Percentiles rank a stretch among this genome's conserved stretches.
phyloP scores from a whole-genome alignment of 768 basidiomycete genomes.

The Ramaria rubella region DNA sequence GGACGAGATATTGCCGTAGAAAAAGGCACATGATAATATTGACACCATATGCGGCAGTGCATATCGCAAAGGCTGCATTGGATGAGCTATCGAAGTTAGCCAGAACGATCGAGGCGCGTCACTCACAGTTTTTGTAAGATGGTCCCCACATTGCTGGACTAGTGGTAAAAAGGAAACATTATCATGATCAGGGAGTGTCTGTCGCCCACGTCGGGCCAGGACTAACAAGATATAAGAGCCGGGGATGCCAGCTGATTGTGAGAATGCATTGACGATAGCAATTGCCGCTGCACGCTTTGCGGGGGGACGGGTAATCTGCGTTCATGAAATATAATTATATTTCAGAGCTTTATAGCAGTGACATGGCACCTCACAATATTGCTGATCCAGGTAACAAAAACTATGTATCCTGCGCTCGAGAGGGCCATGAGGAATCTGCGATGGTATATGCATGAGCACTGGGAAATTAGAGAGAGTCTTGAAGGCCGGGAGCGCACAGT shows the following conservation, averaged over 20 bases:
- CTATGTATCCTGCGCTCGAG: conserved; percentile 45
- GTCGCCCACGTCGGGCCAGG: no score
- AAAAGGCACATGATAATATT: conserved; percentile 23
- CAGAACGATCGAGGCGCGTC: not conserved
- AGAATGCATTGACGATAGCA: conserved; percentile 75
- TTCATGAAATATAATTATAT: not conserved
- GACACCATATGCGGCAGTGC: conserved; percentile 25
- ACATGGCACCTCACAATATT: conserved; percentile 27
- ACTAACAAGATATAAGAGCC: conserved; percentile 55
- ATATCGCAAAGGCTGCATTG: conserved; percentile 28
- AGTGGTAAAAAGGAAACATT: conserved; percentile 3
- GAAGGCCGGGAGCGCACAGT: conserved; percentile 36
- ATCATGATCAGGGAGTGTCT: not conserved
- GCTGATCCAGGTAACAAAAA: conserved; percentile 49
- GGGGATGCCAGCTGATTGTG: conserved; percentile 75
- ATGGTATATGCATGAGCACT: not conserved
- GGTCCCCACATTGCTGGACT: conserved; percentile 21
- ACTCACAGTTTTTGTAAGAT: conserved; percentile 19
- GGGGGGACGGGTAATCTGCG: conserved; percentile 59
- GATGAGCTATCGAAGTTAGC: not conserved
- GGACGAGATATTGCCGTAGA: conserved; percentile 16
- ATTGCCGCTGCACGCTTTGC: conserved; percentile 79
- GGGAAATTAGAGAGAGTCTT: not conserved
- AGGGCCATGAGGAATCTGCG: not conserved
- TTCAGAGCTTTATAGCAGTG: not conserved